Percentiles rank a stretch among this genome's conserved stretches.
These are phyloP conservation scores for Cytidiella melzeri DNA, from an alignment of 768 basidiomycete genomes.

Conservation along the genomic window DNA sequence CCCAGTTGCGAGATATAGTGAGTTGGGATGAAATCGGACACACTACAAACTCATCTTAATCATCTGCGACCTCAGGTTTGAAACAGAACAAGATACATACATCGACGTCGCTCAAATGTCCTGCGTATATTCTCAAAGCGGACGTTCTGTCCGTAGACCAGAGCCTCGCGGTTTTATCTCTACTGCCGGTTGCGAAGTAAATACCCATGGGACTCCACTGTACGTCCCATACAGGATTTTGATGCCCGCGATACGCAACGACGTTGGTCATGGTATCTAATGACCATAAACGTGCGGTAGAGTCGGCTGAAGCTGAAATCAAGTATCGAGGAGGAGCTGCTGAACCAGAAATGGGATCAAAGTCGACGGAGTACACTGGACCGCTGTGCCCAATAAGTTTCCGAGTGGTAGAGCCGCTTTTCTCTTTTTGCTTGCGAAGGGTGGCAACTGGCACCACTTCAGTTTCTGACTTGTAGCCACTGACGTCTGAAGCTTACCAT, in stretches of 20 bases:
- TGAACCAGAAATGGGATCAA: conserved; percentile 88
- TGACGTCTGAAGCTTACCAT: conserved; percentile 45
- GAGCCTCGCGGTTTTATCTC: conserved; percentile 89
- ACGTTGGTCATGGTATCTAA: conserved; percentile 91
- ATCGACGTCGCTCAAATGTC: conserved; percentile 95
- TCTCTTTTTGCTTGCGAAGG: conserved; percentile 65
- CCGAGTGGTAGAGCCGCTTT: conserved; percentile 78
- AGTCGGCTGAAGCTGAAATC: conserved; percentile 88
- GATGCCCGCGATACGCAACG: conserved; percentile 91
- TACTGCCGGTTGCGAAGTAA: conserved; percentile 95
- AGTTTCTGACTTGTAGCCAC: not conserved
- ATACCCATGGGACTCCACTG: conserved; percentile 98
- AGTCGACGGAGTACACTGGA: conserved; percentile 90
- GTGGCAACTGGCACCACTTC: conserved; percentile 41
- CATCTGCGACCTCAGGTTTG: not conserved
- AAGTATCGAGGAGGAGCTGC: conserved; percentile 81
- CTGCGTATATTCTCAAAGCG: conserved; percentile 87
- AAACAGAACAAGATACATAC: conserved; percentile 53
- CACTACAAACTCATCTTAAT: conserved; percentile 47
- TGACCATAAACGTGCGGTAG: conserved; percentile 89
- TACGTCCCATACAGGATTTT: conserved; percentile 98
- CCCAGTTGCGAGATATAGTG: conserved; percentile 93
- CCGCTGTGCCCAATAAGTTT: conserved; percentile 97
- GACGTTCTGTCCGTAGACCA: conserved; percentile 93
- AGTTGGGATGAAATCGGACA: conserved; percentile 95